These are phyloP conservation scores for Eucalyptus caleyi DNA, from an alignment of 345 rosid species.

Conservation along the genomic window DNA sequence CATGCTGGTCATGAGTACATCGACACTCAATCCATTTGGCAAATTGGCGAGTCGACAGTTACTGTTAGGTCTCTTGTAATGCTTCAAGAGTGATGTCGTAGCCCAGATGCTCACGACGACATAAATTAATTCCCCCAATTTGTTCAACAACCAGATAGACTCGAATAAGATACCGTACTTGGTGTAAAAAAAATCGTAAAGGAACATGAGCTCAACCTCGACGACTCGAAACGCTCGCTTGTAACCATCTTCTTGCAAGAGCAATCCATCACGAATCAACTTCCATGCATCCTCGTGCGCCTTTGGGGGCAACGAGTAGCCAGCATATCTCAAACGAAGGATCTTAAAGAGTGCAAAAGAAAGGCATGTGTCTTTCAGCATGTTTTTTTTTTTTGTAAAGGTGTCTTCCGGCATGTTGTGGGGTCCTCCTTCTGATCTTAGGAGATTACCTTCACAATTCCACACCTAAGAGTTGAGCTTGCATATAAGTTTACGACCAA, in stretches of 20 bases:
- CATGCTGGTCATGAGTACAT: background rate
- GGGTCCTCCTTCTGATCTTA: background rate
- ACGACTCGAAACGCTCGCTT: background rate
- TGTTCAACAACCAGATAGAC: background rate
- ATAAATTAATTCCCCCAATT: background rate
- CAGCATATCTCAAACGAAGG: background rate
- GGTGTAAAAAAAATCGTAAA: background rate
- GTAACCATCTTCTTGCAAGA: background rate
- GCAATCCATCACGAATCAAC: background rate
- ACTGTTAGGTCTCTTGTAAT: too few species aligned
- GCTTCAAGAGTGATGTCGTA: background rate
- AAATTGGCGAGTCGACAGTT: fast-evolving
- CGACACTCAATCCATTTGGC: background rate
- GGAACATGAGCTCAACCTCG: background rate
- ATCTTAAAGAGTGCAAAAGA: background rate
- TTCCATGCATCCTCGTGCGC: background rate
- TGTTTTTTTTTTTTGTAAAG: background rate
- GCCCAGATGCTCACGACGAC: background rate
- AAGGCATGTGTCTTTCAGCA: background rate
- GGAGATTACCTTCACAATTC: background rate
- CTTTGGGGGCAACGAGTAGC: background rate
- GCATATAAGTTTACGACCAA: background rate
- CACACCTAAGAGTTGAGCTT: background rate
- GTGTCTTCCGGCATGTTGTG: background rate
- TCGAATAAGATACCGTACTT: background rate